Percentiles rank a stretch among this genome's conserved stretches.
Evolutionary conservation across 2,329 filamentous ascomycete species (phyloP).

Genomic region (Leptodontidium sp.): DNA sequence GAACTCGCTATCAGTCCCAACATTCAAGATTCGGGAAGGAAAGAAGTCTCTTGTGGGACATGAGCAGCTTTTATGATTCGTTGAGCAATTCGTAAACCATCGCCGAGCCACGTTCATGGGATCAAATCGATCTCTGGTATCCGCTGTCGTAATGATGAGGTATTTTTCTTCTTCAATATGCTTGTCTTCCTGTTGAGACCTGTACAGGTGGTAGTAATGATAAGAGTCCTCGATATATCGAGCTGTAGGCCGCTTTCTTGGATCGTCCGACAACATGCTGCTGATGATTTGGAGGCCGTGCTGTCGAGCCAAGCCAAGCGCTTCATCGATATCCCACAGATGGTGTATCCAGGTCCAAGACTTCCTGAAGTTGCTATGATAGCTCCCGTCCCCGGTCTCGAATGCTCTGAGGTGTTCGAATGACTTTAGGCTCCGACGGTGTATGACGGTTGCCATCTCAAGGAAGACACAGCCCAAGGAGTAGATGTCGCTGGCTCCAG

Average conservation of each 20-base stretch:
- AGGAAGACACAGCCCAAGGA: constrained; percentile 25
- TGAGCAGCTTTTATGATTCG: constrained; percentile 1
- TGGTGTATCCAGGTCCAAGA: constrained; percentile 17
- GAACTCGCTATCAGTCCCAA: constrained; percentile 8
- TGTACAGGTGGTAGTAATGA: not conserved
- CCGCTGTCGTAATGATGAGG: not conserved
- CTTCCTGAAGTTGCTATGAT: constrained; percentile 12
- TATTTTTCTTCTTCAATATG: constrained; percentile 14
- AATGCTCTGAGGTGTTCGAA: constrained; percentile 23
- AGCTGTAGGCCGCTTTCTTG: constrained; percentile 15
- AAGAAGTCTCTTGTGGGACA: not conserved
- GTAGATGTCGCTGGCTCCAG: constrained; percentile 22
- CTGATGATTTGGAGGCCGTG: constrained; percentile 4
- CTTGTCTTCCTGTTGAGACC: not conserved
- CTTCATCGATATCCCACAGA: constrained; percentile 20
- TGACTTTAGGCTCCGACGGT: not conserved
- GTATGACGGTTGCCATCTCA: constrained; percentile 24
- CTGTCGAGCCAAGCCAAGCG: constrained; percentile 9
- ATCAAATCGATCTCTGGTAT: constrained; percentile 6
- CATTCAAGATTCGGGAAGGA: constrained; percentile 21
- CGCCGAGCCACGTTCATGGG: constrained; percentile 8
- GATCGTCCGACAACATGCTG: constrained; percentile 17
- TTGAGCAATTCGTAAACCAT: constrained; percentile 15
- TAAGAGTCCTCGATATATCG: constrained; percentile 20
- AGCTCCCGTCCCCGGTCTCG: not conserved